Evolutionary conservation across 345 rosid species (phyloP).

Genomic region (Alliaria petiolata): DNA sequence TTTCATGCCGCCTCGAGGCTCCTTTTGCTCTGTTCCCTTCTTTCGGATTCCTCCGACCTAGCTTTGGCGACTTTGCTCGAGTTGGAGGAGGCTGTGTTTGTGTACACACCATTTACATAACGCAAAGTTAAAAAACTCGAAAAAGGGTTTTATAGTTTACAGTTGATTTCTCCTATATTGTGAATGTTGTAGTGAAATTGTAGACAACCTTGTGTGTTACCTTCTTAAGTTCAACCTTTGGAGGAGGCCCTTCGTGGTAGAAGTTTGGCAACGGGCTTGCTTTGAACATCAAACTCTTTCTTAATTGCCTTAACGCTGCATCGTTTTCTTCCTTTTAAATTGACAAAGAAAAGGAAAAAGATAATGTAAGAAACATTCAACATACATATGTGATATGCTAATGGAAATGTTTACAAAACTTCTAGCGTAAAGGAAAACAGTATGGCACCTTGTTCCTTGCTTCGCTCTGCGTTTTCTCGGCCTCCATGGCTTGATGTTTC

Average conservation of each 20-base stretch:
- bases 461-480: slow-evolving; percentile 68
- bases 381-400: too few relatives aligned
- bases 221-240: slow-evolving; percentile 80
- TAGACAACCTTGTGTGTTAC: slow-evolving; percentile 43
- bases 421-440: neutral
- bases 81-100: slow-evolving; percentile 73
- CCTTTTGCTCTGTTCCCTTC: slow-evolving; percentile 50
- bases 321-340: slow-evolving; percentile 93
- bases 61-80: slow-evolving; percentile 75
- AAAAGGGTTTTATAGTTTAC: neutral
- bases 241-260: slow-evolving; percentile 84
- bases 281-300: slow-evolving; percentile 71
- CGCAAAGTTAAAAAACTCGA: slow-evolving; percentile 1
- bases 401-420: too few relatives aligned
- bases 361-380: too few relatives aligned
- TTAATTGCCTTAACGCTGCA: slow-evolving; percentile 75
- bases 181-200: slow-evolving; percentile 7
- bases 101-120: neutral
- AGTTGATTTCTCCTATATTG: neutral
- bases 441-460: slow-evolving; percentile 63
- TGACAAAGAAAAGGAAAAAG: too few relatives aligned
- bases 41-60: slow-evolving; percentile 65
- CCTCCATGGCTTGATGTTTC: slow-evolving; percentile 80
- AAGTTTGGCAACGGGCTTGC: slow-evolving; percentile 91
- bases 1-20: slow-evolving; percentile 31